phyloP scores from a whole-genome alignment of 2,329 filamentous ascomycete genomes.

The Hypoxylon rubiginosum region DNA sequence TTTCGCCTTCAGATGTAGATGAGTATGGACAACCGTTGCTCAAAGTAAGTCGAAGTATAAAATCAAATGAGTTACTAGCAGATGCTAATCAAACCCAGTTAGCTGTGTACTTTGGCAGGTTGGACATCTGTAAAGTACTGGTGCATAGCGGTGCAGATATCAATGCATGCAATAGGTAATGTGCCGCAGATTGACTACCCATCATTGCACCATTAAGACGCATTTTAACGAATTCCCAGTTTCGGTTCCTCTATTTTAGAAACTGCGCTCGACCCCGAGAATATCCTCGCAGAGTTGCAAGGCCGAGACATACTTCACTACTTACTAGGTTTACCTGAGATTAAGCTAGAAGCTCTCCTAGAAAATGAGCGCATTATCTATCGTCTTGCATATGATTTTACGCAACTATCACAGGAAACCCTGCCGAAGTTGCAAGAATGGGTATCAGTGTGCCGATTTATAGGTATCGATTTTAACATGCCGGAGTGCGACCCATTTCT shows the following conservation, averaged over 20 bases:
- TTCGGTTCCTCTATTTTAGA: not conserved
- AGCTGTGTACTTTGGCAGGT: not conserved
- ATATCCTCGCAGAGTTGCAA: not conserved
- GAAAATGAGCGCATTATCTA: not conserved
- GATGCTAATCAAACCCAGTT: slow-evolving; percentile 13
- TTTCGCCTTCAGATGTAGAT: slow-evolving; percentile 27
- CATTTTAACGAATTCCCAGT: slow-evolving; percentile 6
- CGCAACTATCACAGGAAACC: too few relatives aligned
- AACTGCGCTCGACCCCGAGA: fast-evolving
- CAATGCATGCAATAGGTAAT: slow-evolving; percentile 20
- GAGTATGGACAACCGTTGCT: not conserved
- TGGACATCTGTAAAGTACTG: slow-evolving; percentile 32
- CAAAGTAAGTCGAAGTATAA: slow-evolving; percentile 13
- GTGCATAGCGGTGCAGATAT: slow-evolving; percentile 37
- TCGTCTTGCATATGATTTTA: not conserved
- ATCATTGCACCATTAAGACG: not conserved
- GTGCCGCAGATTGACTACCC: not conserved
- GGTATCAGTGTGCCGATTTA: slow-evolving; percentile 8
- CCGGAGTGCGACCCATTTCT: not conserved
- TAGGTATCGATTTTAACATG: slow-evolving; percentile 22
- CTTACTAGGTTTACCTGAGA: slow-evolving; percentile 6
- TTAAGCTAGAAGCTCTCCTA: slow-evolving; percentile 13
- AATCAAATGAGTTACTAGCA: not conserved
- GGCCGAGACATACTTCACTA: slow-evolving; percentile 22
- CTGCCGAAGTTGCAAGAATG: not conserved